Evolutionary conservation across 805 yeast species (phyloP), one percentile per base, ranked within the genome.

Genomic region (Nakazawaea peltata): DNA sequence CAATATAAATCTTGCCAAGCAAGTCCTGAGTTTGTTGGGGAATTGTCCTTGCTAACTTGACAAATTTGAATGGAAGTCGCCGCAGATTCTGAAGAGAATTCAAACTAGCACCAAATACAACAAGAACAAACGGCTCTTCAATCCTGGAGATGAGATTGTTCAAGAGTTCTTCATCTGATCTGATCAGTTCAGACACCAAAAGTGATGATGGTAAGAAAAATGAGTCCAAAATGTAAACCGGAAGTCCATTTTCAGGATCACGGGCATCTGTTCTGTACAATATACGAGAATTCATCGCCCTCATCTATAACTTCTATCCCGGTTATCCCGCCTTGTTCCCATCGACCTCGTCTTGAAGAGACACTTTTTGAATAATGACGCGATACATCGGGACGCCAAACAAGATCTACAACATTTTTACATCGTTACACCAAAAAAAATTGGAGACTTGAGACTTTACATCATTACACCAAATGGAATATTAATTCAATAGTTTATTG

Each of bases 211-310:
- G 95, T 9, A 88, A 63, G 44, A 74, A 81, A 11, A 88, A 77
- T 3, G 95, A 75, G 53, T 90, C 96, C 41, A 90, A 75, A 4
- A 87, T 78, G 49, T 77, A 87, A 9, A 90, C 56, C 0, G 95
- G 95, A 17, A 76, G 67, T 6, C 69, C 63, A 1, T 85, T 68
- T 33, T 64, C 62, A 0, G 90, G 86, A 50, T 87, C 96, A 25
- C 57, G 51, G 1, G 81, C 66, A 32, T 66, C 68, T 1, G 92
- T 61, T 43, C 67, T 65, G 62, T 69, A 79, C 49, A 81, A 76
- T 33, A 68, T 57, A 19, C 71, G 16, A 11, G 34, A 30, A 6
- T 29, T 26, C 34, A 29, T 26, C 25, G n/a, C n/a, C n/a, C n/a
- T n/a, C n/a, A n/a, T n/a, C n/a, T n/a, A n/a, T n/a, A n/a, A n/a